Percentiles rank a stretch among this genome's conserved stretches.
These are phyloP conservation scores for Moesziomyces aphidis DNA, from an alignment of 1,284 basidiomycete species.

Conservation along the genomic window DNA sequence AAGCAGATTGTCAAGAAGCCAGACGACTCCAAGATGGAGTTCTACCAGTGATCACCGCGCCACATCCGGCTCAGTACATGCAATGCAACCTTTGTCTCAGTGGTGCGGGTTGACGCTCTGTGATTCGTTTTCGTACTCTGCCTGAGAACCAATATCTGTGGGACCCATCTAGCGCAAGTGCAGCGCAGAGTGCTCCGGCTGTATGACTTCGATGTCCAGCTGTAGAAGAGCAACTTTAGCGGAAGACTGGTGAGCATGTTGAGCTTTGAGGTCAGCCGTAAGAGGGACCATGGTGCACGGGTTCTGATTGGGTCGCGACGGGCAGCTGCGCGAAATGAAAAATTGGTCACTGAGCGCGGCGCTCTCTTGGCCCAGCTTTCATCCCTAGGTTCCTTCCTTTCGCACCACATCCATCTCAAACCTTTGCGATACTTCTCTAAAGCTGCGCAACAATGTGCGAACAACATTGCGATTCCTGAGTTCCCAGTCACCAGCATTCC, in stretches of 20 bases:
- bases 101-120: neutral
- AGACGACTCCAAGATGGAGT: constrained; percentile 66
- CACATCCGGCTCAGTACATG: neutral
- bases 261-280: neutral
- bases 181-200: too few species aligned
- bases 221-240: too few species aligned
- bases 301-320: neutral
- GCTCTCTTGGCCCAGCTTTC: neutral
- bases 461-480: too few species aligned
- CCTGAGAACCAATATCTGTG: too few species aligned
- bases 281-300: neutral
- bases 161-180: too few species aligned
- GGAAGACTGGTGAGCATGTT: too few species aligned
- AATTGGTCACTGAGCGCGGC: neutral
- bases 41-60: constrained; percentile 56
- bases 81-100: constrained; percentile 16
- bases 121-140: neutral
- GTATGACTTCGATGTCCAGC: too few species aligned
- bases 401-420: neutral
- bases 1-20: constrained; percentile 66
- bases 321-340: neutral
- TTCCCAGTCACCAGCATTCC: too few species aligned
- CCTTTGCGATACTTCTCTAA: neutral
- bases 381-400: neutral
- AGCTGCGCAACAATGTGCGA: too few species aligned